These are phyloP conservation scores for Talaromyces liani DNA, from an alignment of 495 filamentous ascomycete genomes.

Conservation along the genomic window DNA sequence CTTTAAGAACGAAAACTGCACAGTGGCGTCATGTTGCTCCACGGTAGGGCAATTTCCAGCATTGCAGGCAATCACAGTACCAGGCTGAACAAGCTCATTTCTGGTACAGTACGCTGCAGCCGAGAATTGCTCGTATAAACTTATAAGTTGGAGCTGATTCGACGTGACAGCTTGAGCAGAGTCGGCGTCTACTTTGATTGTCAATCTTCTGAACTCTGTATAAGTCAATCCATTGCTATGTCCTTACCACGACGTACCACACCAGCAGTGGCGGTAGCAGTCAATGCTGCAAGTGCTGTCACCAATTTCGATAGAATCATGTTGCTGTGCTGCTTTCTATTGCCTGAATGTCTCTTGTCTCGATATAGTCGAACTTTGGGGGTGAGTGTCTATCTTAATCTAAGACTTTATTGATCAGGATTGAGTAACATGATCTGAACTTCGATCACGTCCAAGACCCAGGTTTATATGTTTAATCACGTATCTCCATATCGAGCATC, in stretches of 20 bases:
- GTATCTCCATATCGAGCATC: background rate
- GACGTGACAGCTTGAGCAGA: background rate
- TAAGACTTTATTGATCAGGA: background rate
- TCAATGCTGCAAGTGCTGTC: background rate
- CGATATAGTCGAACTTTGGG: background rate
- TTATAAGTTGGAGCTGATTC: slow-evolving; percentile 25
- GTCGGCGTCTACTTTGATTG: background rate
- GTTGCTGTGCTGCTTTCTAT: background rate
- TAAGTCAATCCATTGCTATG: background rate
- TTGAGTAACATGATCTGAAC: background rate
- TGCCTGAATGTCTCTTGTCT: background rate
- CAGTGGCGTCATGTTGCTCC: slow-evolving; percentile 42
- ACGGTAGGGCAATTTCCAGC: slow-evolving; percentile 54
- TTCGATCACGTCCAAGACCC: background rate
- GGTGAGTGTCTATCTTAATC: background rate
- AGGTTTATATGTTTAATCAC: background rate
- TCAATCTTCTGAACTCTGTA: background rate
- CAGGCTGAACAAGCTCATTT: slow-evolving; percentile 34
- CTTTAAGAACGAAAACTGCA: slow-evolving; percentile 53
- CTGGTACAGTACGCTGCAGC: slow-evolving; percentile 61
- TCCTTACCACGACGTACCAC: background rate
- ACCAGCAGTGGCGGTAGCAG: background rate
- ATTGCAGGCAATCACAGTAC: slow-evolving; percentile 48
- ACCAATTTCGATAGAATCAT: background rate
- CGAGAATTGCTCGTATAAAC: slow-evolving; percentile 62